Base-by-base conservation (phyloP, 495 filamentous ascomycete species). In the Evernia prunastri region DNA sequence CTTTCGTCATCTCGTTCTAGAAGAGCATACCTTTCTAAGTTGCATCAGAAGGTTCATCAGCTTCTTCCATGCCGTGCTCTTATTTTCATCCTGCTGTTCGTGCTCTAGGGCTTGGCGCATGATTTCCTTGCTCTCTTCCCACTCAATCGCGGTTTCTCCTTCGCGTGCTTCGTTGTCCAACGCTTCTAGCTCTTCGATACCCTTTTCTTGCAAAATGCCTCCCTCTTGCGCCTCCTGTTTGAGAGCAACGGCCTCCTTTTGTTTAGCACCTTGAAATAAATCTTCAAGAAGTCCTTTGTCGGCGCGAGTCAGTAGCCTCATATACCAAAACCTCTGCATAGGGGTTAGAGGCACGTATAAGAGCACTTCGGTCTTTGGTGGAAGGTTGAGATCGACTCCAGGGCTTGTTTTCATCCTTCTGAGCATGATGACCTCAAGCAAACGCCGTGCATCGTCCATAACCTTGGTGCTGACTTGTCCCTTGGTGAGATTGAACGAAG, bases 31-130 rank as follows among this genome's bases (percentile, higher is more conserved):
- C 29, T 87, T 87, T 42, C 85, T 74, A 7, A 88, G 71, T 63
- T 88, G 85, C 81, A 87, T 84, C 8, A 89, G 70, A 1, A 86
- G 74, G 61, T 87, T 88, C 81, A 84, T 82, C 23, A 86, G 69
- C 68, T 80, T 82, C 37, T 75, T 74, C 82, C 82, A 86, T 10
- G 75, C 75, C 9, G 69, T 67, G 27, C 71, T 76, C 54, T 69
- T 74, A 4, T 51, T 66, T 13, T 71, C 69, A 27, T 75, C 71
- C 8, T 72, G 59, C 25, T 75, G 69, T 54, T 81, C 75, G 18
- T 77, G 72, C 59, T 77, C 71, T 47, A 80, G 60, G 63, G 79
- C 74, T 72, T 79, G 74, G 57, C 74, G 65, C 70, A 82, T 70
- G 60, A 83, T 81, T 9, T 68, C 72, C 43, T 72, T 77, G 37